Conservation (phyloP, 2,329 filamentous ascomycete species). For the Aureobasidium lini region DNA sequence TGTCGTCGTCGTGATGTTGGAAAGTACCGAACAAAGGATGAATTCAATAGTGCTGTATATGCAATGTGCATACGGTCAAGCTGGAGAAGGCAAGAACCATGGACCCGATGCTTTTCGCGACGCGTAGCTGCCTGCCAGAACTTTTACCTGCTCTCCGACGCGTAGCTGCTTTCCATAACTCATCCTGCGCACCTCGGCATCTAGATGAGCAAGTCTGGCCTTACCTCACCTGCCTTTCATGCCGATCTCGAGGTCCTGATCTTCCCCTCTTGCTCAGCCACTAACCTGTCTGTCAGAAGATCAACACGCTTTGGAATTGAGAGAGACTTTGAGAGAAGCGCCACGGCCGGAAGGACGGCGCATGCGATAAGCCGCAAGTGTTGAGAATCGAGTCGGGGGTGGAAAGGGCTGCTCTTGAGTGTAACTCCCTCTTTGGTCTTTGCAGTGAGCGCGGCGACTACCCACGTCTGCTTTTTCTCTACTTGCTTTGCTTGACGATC, state of each 20-base stretch:
- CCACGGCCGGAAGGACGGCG: neutral
- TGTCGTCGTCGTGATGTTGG: neutral
- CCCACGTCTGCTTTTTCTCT: neutral
- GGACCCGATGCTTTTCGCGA: constrained; percentile 7
- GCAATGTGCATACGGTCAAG: neutral
- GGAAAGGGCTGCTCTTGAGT: neutral
- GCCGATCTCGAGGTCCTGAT: neutral
- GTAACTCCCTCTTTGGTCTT: constrained; percentile 2
- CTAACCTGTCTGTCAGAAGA: neutral
- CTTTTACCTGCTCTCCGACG: neutral
- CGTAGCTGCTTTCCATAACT: neutral
- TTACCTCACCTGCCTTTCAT: neutral
- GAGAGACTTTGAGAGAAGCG: neutral
- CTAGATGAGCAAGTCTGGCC: neutral
- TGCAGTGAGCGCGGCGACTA: neutral
- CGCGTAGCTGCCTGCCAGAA: neutral
- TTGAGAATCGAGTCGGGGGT: neutral
- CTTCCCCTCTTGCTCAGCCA: neutral
- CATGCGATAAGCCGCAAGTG: constrained; percentile 5
- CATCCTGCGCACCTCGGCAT: neutral
- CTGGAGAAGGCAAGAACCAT: neutral
- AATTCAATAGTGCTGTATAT: neutral
- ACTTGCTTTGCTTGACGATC: neutral
- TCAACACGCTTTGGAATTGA: neutral
- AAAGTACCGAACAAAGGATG: neutral